Evolutionary conservation across 805 yeast genomes (phyloP).

Genomic region (Yamadazyma akitaensis): DNA sequence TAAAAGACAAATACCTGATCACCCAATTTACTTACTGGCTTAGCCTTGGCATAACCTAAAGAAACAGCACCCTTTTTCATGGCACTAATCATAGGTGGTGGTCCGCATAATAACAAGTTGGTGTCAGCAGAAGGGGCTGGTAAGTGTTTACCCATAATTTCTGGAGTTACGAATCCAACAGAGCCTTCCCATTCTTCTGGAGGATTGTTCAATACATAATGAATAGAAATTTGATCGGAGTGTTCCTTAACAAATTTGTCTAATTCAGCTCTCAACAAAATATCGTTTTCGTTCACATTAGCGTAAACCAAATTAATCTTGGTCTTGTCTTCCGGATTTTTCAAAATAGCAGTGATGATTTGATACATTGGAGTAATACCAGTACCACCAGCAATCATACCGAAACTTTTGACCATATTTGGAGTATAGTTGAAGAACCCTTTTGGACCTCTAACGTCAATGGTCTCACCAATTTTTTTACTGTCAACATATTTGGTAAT

Average conservation of each 20-base stretch:
- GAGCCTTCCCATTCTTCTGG: slow-evolving; percentile 74
- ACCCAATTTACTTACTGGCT: slow-evolving; percentile 83
- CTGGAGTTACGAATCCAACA: slow-evolving; percentile 77
- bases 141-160: slow-evolving; percentile 58
- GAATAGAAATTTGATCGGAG: slow-evolving; percentile 58
- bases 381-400: slow-evolving; percentile 96
- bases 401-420: slow-evolving; percentile 67
- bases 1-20: slow-evolving; percentile 89
- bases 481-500: slow-evolving; percentile 71
- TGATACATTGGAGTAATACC: slow-evolving; percentile 97
- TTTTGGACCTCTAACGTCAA: slow-evolving; percentile 85
- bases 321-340: slow-evolving; percentile 76
- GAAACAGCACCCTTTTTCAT: slow-evolving; percentile 73
- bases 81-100: slow-evolving; percentile 87
- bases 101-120: slow-evolving; percentile 86
- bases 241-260: slow-evolving; percentile 58
- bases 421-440: slow-evolving; percentile 83
- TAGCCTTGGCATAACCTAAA: slow-evolving; percentile 79
- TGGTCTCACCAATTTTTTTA: slow-evolving; percentile 72
- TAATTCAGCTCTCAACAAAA: slow-evolving; percentile 74
- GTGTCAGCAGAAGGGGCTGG: slow-evolving; percentile 59
- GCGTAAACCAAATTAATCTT: slow-evolving; percentile 75
- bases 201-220: slow-evolving; percentile 74
- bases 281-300: slow-evolving; percentile 75
- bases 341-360: slow-evolving; percentile 75